These are phyloP conservation scores for Pouteria glomerata DNA, from an alignment of 148 eudicot genomes.

Conservation along the genomic window DNA sequence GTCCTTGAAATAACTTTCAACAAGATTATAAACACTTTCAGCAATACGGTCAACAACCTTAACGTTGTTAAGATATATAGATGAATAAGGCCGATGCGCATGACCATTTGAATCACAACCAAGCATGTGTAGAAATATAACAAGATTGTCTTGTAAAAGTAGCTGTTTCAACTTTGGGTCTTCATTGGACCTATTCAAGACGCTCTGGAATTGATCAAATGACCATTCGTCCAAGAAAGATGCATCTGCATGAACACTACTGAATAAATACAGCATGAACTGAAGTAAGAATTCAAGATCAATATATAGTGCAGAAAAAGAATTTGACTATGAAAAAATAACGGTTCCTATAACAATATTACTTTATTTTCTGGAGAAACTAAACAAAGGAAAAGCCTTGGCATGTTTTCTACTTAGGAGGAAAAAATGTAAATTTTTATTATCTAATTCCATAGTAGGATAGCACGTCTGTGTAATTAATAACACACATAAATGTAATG, in stretches of 20 bases:
- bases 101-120: slow-evolving; percentile 99
- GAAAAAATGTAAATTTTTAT: background rate
- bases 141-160: slow-evolving; percentile 70
- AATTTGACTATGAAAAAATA: background rate
- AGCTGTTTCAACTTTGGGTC: slow-evolving; percentile 60
- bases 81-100: slow-evolving; percentile 92
- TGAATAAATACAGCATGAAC: slow-evolving; percentile 22
- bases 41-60: slow-evolving; percentile 91
- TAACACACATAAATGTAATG: background rate
- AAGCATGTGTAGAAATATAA: slow-evolving; percentile 79
- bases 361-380: background rate
- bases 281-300: slow-evolving; percentile 2
- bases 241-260: slow-evolving; percentile 68
- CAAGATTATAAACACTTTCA: slow-evolving; percentile 72
- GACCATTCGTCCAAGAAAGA: slow-evolving; percentile 99
- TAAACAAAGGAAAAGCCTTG: background rate
- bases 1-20: slow-evolving; percentile 81
- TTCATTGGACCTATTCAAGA: slow-evolving; percentile 71
- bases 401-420: background rate
- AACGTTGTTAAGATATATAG: slow-evolving; percentile 90
- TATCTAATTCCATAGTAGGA: background rate
- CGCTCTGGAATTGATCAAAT: slow-evolving; percentile 81
- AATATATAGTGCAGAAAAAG: background rate
- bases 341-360: background rate
- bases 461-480: background rate